Evolutionary conservation across 345 rosid genomes (phyloP).

Genomic region (Rhizophora apiculata): DNA sequence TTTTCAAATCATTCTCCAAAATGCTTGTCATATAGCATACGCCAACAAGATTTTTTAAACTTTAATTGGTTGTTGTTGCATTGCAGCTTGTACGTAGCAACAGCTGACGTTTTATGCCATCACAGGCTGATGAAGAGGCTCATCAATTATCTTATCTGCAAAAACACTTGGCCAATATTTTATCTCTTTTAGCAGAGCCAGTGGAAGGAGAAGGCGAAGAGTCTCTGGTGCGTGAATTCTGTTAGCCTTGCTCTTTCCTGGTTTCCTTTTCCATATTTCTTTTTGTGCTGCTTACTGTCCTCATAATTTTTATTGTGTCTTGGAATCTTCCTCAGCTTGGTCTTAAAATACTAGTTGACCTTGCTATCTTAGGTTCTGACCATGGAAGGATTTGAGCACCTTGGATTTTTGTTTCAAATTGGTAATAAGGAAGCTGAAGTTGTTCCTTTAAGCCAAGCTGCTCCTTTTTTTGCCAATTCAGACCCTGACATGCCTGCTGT

Average conservation of each 20-base stretch:
- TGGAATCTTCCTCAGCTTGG: conserved; percentile 6
- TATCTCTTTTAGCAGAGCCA: conserved; percentile 83
- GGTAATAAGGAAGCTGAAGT: conserved; percentile 84
- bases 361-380: conserved; percentile 68
- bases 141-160: conserved; percentile 94
- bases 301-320: conserved; percentile 2
- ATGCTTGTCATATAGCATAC: not conserved
- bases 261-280: not conserved
- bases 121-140: conserved; percentile 98
- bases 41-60: too few species aligned
- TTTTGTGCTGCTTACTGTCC: not conserved
- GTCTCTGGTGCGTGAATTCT: conserved; percentile 58
- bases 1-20: not conserved
- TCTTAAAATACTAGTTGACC: conserved; percentile 23
- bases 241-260: not conserved
- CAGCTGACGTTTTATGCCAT: conserved; percentile 91
- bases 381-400: conserved; percentile 93
- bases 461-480: conserved; percentile 96
- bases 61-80: not conserved
- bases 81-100: conserved; percentile 98
- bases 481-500: conserved; percentile 99
- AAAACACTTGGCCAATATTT: conserved; percentile 82
- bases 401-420: conserved; percentile 87
- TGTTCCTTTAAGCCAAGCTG: conserved; percentile 72
- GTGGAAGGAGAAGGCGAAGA: conserved; percentile 88